These are phyloP conservation scores for Agrocybe chaxingu DNA, from an alignment of 768 basidiomycete genomes.

Conservation along the genomic window DNA sequence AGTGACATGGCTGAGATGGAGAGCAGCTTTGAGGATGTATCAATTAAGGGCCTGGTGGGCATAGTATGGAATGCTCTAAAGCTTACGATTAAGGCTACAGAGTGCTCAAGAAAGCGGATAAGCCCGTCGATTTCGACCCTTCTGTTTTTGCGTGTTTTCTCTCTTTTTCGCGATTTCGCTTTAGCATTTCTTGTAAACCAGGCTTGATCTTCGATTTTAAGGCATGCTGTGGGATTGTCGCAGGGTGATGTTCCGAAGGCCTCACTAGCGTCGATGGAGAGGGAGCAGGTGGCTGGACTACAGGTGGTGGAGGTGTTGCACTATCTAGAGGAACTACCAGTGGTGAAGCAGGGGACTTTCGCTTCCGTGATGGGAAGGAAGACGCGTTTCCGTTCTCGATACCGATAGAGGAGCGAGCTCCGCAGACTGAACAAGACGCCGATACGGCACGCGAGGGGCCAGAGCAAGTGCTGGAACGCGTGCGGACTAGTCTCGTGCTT, in stretches of 20 bases:
- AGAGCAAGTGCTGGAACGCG: slow-evolving; percentile 24
- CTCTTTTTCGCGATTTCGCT: slow-evolving; percentile 54
- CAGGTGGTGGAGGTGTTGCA: slow-evolving; percentile 4
- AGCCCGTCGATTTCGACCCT: slow-evolving; percentile 29
- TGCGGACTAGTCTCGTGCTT: slow-evolving; percentile 27
- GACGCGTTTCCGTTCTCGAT: slow-evolving; percentile 15
- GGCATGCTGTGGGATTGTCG: slow-evolving; percentile 6
- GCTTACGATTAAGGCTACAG: slow-evolving; percentile 21
- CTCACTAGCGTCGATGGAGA: background rate
- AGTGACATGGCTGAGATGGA: no score
- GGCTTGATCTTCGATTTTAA: slow-evolving; percentile 50
- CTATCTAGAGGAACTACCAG: slow-evolving; percentile 8
- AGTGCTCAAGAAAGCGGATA: slow-evolving; percentile 53
- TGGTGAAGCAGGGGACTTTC: background rate
- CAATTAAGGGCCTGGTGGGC: no score
- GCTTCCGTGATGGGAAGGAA: slow-evolving; percentile 14
- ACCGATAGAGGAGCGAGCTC: slow-evolving; percentile 16
- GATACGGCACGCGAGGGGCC: slow-evolving; percentile 14
- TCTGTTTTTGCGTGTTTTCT: slow-evolving; percentile 29
- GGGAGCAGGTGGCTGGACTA: background rate
- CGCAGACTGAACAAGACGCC: slow-evolving; percentile 29
- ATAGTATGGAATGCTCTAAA: background rate
- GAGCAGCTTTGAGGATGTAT: no score
- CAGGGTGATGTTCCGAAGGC: background rate
- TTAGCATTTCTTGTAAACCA: slow-evolving; percentile 61